These are phyloP conservation scores for Plasmopara muralis DNA, from an alignment of 352 stramenopile species.

Conservation along the genomic window DNA sequence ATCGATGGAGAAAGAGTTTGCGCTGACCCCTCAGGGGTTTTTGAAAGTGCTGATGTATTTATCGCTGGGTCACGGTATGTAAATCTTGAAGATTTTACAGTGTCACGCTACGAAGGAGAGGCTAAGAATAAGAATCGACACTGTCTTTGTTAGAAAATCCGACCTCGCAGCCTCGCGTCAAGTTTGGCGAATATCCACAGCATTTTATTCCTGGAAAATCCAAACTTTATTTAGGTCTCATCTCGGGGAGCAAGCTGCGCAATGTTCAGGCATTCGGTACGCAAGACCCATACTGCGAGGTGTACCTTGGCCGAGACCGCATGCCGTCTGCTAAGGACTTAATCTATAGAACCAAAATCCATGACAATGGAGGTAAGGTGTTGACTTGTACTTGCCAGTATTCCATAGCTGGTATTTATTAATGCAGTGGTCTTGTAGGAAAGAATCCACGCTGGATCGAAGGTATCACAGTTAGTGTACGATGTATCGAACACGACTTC, in stretches of 20 bases:
- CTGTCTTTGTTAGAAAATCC: slow-evolving; percentile 48
- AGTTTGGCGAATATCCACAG: slow-evolving; percentile 66
- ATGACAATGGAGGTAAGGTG: slow-evolving; percentile 61
- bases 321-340: slow-evolving; percentile 39
- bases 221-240: slow-evolving; percentile 61
- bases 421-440: slow-evolving; percentile 21
- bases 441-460: slow-evolving; percentile 78
- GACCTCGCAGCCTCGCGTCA: slow-evolving; percentile 45
- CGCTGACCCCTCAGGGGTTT: slow-evolving; percentile 59
- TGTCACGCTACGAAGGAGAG: not conserved
- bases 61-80: slow-evolving; percentile 54
- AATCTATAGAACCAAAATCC: slow-evolving; percentile 63
- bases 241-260: slow-evolving; percentile 66
- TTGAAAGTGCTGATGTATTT: slow-evolving; percentile 65
- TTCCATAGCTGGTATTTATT: not conserved
- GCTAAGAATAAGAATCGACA: slow-evolving; percentile 2
- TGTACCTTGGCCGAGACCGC: slow-evolving; percentile 50
- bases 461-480: slow-evolving; percentile 44
- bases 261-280: slow-evolving; percentile 73
- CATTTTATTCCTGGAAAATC: slow-evolving; percentile 71
- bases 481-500: slow-evolving; percentile 76
- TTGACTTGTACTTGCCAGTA: not conserved
- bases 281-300: slow-evolving; percentile 68
- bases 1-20: slow-evolving; percentile 78
- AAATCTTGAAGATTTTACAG: not conserved